Evolutionary conservation across 2,329 filamentous ascomycete genomes (phyloP), one percentile per base, ranked within the genome.

Genomic region (Xylariales sp.): DNA sequence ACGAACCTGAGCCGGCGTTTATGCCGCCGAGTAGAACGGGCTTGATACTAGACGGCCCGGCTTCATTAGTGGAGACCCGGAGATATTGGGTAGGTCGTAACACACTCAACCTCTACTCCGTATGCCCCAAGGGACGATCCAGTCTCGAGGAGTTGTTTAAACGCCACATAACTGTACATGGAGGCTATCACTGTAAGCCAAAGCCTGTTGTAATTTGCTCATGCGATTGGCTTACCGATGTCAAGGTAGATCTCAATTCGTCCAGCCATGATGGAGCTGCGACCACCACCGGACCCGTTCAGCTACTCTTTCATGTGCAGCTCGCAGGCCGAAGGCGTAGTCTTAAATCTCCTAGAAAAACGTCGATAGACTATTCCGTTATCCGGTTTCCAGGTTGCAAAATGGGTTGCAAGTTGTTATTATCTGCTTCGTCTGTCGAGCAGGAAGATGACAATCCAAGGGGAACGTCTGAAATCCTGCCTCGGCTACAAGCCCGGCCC

Each of bases 21-120:
- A 87, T 77, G 33, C 73, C 83, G 19, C 79, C 81, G 11, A 91
- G 70, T 55, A 90, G 82, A 38, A 89, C 71, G 11, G 87, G 87
- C 48, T 84, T 73, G 51, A 86, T 76, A 38, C 83, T 87, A 47
- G 20, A 14, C 2, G 7, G 6, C 7, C 6, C 3, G 24, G 10
- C 20, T n/a, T 32, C 16, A 9, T 29, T 32, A 18, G 25, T 25
- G 12, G 33, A 14, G 8, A 14, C 15, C n/a, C n/a, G n/a, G n/a
- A 7, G 11, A 21, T 27, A 10, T 29, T 5, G 22, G 14, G 10
- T 22, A 15, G 9, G 14, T 12, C 4, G 11, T 24, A 4, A 56
- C 79, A 51, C 65, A 87, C 84, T 88, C 80, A 22, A 89, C 63
- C 25, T 80, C 67, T 5, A 88, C 72, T 22, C 69, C 69, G 58